Base-by-base conservation (phyloP, 1,284 basidiomycete genomes). In the Somion occarium region DNA sequence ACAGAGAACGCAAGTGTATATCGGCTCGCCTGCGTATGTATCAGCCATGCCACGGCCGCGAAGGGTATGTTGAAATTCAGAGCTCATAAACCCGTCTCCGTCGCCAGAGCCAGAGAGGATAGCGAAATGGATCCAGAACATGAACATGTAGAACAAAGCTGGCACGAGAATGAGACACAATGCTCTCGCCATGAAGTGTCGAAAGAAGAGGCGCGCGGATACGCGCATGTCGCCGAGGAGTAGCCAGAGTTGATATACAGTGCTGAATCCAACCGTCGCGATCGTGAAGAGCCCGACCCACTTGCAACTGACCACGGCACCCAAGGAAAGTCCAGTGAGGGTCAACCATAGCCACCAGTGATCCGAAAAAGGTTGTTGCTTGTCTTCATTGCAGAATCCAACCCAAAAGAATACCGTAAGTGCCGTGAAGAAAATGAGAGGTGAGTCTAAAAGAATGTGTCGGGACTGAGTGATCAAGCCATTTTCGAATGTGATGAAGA, bases 231-330 rank as follows among this genome's bases (percentile, higher is more conserved):
- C 93, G 5, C 95, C 97, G 5, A 99, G 80, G 18, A 97, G 79
- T 24, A 77, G 67, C 97, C 97, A 99, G 1, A 99, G 76, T 64
- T 97, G 96, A 38, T 81, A 73, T 39, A 99, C 62, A 1, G 94
- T 97, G 58, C 85, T 85, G 23, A 91, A 64, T 13, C 96, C 97
- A 50, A 99, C 73, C 3, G 95, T 96, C 5, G 95, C 93, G 59
- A 99, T 93, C n/a, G 95, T 99, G 72, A 99, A 98, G 27, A 99
- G 76, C 5, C 97, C 97, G 48, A 99, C 96, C 97, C 97, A 99
- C 70, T 99, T 99, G 73, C 91, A 94, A 62, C 86, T 91, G 42
- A 90, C 82, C 38, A 97, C 93, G 1, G 93, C 92, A 41, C 97
- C 97, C 18, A 99, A 83, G 0, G 85, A 83, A 18, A 94, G 73